phyloP scores from a whole-genome alignment of 805 yeast genomes.

The Schwanniomyces polymorphus region DNA sequence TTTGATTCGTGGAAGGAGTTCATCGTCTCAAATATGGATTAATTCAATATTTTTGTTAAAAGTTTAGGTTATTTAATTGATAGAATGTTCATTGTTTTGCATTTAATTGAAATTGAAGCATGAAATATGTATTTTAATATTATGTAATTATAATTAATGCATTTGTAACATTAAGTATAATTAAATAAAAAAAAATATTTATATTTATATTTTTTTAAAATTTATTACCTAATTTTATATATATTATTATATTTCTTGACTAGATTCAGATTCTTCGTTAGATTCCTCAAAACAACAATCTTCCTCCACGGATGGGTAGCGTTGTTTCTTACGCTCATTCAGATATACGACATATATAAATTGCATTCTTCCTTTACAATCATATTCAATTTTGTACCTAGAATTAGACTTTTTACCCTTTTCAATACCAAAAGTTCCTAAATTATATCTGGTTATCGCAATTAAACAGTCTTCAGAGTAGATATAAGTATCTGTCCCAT shows the following conservation, averaged over 20 bases:
- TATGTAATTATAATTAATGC: background rate
- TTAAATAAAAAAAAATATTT: no score
- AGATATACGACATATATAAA: background rate
- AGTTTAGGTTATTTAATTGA: background rate
- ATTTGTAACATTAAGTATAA: background rate
- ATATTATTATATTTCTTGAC: background rate
- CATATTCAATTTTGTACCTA: background rate
- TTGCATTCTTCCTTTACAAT: background rate
- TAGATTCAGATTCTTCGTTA: background rate
- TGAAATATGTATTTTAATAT: background rate
- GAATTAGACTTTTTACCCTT: background rate
- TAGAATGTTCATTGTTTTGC: background rate
- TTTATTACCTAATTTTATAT: no score
- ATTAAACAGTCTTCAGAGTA: background rate
- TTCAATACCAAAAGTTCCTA: background rate
- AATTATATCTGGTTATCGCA: background rate
- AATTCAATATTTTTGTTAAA: background rate
- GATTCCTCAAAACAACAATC: background rate
- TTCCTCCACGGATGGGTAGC: background rate
- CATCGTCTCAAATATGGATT: slow-evolving; percentile 16
- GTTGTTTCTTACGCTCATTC: background rate
- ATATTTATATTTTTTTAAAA: no score
- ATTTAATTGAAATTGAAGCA: background rate
- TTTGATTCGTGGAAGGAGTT: slow-evolving; percentile 37
- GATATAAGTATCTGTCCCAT: background rate